These are phyloP conservation scores for Lactarius sanguifluus DNA, from an alignment of 768 basidiomycete species.

Conservation along the genomic window DNA sequence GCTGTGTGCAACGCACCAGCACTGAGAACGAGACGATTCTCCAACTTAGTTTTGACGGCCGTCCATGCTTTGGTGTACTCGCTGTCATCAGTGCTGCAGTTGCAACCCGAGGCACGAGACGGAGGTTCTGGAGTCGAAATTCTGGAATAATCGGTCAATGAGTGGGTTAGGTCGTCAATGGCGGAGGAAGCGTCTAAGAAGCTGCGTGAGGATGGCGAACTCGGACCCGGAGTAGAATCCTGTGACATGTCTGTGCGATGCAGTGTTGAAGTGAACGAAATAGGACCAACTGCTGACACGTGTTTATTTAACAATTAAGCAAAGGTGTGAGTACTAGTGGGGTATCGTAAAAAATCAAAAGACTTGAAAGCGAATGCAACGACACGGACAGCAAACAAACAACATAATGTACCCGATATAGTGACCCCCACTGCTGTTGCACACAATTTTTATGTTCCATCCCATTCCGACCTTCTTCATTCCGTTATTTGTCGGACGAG, in stretches of 20 bases:
- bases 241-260: conserved; percentile 13
- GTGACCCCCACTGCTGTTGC: background rate
- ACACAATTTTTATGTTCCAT: conserved; percentile 14
- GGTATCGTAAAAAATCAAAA: conserved; percentile 26
- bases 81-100: conserved; percentile 66
- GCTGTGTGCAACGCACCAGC: conserved; percentile 59
- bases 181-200: conserved; percentile 42
- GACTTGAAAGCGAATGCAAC: conserved; percentile 20
- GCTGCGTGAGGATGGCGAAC: conserved; percentile 36
- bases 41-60: conserved; percentile 64
- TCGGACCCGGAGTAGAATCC: conserved; percentile 27
- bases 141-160: conserved; percentile 69
- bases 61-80: conserved; percentile 64
- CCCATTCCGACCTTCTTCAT: conserved; percentile 33
- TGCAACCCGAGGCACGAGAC: conserved; percentile 49
- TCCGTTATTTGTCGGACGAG: conserved; percentile 53
- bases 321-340: conserved; percentile 9
- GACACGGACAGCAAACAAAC: conserved; percentile 21
- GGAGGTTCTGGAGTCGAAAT: conserved; percentile 71
- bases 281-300: conserved; percentile 5
- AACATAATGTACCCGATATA: conserved; percentile 14
- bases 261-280: background rate
- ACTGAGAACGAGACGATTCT: conserved; percentile 76
- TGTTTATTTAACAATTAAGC: conserved; percentile 20
- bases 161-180: conserved; percentile 77